Evolutionary conservation across 2,329 filamentous ascomycete genomes (phyloP), one percentile per base, ranked within the genome.

Genomic region (Pyricularia pennisetigena): DNA sequence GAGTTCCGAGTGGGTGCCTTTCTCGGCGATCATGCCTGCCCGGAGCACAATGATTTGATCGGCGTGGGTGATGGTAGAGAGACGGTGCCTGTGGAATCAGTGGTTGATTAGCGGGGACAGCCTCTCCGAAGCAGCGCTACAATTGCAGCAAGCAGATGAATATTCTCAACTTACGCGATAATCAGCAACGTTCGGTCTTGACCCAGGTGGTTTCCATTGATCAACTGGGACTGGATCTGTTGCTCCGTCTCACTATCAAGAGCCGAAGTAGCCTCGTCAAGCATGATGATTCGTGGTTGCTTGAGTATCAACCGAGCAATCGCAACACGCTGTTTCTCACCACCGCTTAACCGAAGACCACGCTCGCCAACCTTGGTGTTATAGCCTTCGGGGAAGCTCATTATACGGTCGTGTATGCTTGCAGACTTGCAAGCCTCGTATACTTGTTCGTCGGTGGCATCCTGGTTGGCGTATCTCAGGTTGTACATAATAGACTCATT

Each of bases 151-250:
- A 49, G 41, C 41, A n/a, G 4, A 49, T 8, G 41, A 49, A 3
- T 23, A 16, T 24, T 41, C 2, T 23, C 6, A 63, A 84, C 86
- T 81, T 88, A 93, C 81, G 95, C 95, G 80, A 99, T 98, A 67
- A 98, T 93, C 70, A 99, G 86, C 81, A 97, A 90, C 0, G 95
- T 99, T 64, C 95, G 90, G 66, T 93, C 94, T 72, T 90, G 84
- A 20, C 92, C 92, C 64, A 98, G 87, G 16, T 86, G 72, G 8
- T 76, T 77, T 57, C 76, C 76, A 26, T 74, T 92, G 69, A 89
- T 89, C 35, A 99, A 86, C 49, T 94, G 93, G 69, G 75, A 74
- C 72, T 88, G 86, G 54, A 88, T 88, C 68, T 83, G 80, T 41
- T 82, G 80, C 72, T 88, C 85, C 0, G 85, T 88, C 29, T 86